Evolutionary conservation across 1,284 basidiomycete species (phyloP), one percentile per base, ranked within the genome.

Genomic region (Blastosporella zonata): DNA sequence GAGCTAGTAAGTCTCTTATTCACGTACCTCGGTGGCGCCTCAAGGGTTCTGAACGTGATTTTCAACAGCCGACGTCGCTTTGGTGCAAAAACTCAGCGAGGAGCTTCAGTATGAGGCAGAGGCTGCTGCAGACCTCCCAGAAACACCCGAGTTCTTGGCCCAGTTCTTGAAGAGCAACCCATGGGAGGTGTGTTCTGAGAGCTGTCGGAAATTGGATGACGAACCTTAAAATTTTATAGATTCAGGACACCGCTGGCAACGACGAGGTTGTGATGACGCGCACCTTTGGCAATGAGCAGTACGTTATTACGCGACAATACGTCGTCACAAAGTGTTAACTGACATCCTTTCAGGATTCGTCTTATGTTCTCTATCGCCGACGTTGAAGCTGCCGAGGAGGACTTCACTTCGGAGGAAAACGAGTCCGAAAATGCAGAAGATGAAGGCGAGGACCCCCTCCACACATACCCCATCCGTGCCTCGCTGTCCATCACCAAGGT

Each of bases 251-350:
- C 23, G 58, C 73, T 6, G 90, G 87, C 27, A 79, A 82, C 39
- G 95, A 97, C 67, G 95, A 97, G 66, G 82, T 98, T 29, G 72
- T 79, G 17, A 70, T 99, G 27, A 75, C 73, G 25, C 83, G 95
- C 55, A 85, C 84, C 59, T 98, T 94, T 65, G 95, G 93, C 55
- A 93, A 93, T 63, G 95, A 99, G 72, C 80, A 73, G 92, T 94
- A 59, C 50, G 87, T 57, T 39, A 36, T 15, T 34, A 17, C 17
- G 25, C 15, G 37, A 22, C 47, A 27, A n/a, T 17, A 38, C 15
- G 13, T 21, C 37, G 23, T 3, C 6, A 13, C 7, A 27, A 25
- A 22, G 13, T 31, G 15, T 18, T 37, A 13, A 27, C 7, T 23
- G 29, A 7, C 21, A 1, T 29, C 25, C 0, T 6, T 4, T 21